These are phyloP conservation scores for Leptographium galeiforme DNA, from an alignment of 2,329 filamentous ascomycete genomes.

Conservation along the genomic window DNA sequence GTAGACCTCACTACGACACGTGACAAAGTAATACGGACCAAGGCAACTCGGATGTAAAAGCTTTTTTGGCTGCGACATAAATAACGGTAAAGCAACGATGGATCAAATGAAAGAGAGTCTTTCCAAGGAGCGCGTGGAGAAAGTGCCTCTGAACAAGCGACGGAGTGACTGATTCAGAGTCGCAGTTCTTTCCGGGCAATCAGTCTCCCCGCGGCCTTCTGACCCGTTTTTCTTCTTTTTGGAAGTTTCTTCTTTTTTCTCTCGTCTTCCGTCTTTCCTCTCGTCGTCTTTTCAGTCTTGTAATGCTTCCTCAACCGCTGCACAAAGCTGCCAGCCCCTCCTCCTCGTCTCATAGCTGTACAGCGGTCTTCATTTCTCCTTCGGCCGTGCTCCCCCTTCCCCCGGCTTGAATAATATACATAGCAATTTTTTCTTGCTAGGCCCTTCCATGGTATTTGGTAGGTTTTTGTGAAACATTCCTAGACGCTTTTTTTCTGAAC, in stretches of 20 bases:
- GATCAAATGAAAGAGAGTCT: no score
- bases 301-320: slow-evolving; percentile 12
- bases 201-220: no score
- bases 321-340: no score
- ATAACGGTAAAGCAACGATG: no score
- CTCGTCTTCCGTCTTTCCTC: not conserved
- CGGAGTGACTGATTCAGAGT: no score
- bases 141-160: no score
- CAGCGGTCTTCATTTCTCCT: not conserved
- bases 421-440: not conserved
- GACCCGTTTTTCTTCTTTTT: not conserved
- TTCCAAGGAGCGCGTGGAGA: no score
- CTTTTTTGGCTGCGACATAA: no score
- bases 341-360: no score
- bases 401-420: not conserved
- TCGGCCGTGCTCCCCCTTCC: not conserved
- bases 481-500: not conserved
- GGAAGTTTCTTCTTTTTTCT: not conserved
- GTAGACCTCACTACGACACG: not conserved
- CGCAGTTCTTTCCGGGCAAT: no score
- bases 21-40: no score
- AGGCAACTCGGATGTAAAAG: no score
- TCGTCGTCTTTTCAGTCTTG: slow-evolving; percentile 11
- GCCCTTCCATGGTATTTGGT: not conserved
- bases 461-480: not conserved